Percentiles rank a stretch among this genome's conserved stretches.
phyloP scores from a whole-genome alignment of 306 rosid species.

The Cucurbita pepo region DNA sequence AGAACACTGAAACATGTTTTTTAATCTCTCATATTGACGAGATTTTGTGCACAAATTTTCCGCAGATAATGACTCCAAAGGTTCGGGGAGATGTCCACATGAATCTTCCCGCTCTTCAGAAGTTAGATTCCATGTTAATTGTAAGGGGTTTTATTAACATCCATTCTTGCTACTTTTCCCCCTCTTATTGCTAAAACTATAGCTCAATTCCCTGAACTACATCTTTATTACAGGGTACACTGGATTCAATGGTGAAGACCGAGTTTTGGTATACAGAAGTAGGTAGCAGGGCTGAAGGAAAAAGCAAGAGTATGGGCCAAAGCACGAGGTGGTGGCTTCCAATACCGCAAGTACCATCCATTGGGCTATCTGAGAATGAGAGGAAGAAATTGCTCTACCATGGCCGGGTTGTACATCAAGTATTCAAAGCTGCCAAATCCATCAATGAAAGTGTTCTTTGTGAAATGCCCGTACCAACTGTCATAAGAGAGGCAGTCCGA shows the following conservation, averaged over 20 bases:
- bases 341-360: constrained; percentile 53
- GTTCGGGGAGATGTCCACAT: constrained; percentile 79
- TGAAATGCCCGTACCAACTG: constrained; percentile 72
- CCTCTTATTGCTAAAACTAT: neutral
- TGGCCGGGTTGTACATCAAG: constrained; percentile 59
- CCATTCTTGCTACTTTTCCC: neutral
- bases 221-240: constrained; percentile 38
- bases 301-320: constrained; percentile 19
- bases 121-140: constrained; percentile 88
- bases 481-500: constrained; percentile 50
- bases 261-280: constrained; percentile 90
- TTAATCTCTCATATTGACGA: neutral
- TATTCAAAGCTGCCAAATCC: constrained; percentile 79
- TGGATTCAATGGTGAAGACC: constrained; percentile 72
- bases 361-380: constrained; percentile 59
- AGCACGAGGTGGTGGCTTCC: constrained; percentile 94
- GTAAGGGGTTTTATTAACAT: constrained; percentile 33
- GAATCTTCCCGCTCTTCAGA: constrained; percentile 93
- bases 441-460: constrained; percentile 66
- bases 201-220: neutral
- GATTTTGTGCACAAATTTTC: neutral
- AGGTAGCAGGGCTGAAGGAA: constrained; percentile 69
- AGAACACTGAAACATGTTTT: neutral
- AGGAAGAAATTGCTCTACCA: constrained; percentile 47
- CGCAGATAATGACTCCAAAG: constrained; percentile 89